Percentiles rank a stretch among this genome's conserved stretches.
Conservation (phyloP, 2,329 filamentous ascomycete genomes). For the Penicillium frequentans region DNA sequence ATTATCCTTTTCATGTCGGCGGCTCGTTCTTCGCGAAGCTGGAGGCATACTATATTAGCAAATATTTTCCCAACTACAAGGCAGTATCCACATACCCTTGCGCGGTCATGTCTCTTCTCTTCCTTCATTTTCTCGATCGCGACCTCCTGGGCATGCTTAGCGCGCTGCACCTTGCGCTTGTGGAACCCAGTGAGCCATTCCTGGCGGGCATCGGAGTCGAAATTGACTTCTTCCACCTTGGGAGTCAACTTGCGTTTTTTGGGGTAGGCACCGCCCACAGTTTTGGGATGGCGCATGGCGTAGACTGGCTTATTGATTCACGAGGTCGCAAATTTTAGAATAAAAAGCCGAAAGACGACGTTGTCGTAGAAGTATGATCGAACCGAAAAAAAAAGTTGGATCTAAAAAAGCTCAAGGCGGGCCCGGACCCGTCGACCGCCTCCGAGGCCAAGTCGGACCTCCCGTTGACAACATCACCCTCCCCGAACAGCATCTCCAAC, state of each 20-base stretch:
- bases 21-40: conserved; percentile 83
- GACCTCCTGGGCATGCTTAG: conserved; percentile 80
- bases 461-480: conserved; percentile 31
- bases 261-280: conserved; percentile 43
- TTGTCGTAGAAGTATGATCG: neutral
- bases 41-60: conserved; percentile 13
- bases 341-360: neutral
- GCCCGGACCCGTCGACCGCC: conserved; percentile 36
- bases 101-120: conserved; percentile 71
- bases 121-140: conserved; percentile 74
- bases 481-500: conserved; percentile 18
- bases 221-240: conserved; percentile 75
- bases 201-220: conserved; percentile 74
- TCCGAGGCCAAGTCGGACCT: conserved; percentile 30
- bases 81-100: conserved; percentile 61
- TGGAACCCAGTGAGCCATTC: conserved; percentile 95
- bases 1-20: conserved; percentile 81
- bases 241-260: conserved; percentile 64
- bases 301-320: neutral
- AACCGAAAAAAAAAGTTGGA: conserved; percentile 20
- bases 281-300: conserved; percentile 43
- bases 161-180: conserved; percentile 86
- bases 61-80: neutral
- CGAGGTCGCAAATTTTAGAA: neutral
- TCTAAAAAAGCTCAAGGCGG: conserved; percentile 27